These are phyloP conservation scores for Lactifluus echinatus DNA, from an alignment of 768 basidiomycete genomes.

Conservation along the genomic window DNA sequence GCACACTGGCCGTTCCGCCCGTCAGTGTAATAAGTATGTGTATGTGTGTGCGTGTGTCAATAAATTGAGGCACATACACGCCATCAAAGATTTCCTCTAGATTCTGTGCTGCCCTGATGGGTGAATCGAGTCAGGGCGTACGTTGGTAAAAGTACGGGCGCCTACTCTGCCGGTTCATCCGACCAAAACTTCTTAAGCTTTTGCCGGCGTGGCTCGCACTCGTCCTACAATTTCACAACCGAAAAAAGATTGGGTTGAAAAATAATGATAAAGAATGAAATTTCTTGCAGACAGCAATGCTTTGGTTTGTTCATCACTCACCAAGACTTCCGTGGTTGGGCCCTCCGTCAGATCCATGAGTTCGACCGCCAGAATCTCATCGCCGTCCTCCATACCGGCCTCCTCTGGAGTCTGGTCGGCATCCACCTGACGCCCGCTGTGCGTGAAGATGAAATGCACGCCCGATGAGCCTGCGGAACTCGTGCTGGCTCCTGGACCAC, in stretches of 20 bases:
- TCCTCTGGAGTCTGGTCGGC: slow-evolving; percentile 81
- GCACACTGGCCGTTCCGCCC: slow-evolving; percentile 42
- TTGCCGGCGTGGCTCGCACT: slow-evolving; percentile 40
- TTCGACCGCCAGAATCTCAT: slow-evolving; percentile 85
- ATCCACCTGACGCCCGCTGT: slow-evolving; percentile 71
- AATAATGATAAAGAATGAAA: too few relatives aligned
- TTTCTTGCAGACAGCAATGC: not conserved
- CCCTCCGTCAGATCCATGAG: slow-evolving; percentile 83
- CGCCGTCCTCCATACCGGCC: slow-evolving; percentile 78
- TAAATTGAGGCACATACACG: slow-evolving; percentile 51
- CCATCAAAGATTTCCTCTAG: slow-evolving; percentile 80
- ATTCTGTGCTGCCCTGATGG: slow-evolving; percentile 55
- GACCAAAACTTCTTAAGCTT: slow-evolving; percentile 77
- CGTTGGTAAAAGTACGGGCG: not conserved
- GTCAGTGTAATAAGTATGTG: too few relatives aligned
- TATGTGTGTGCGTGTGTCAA: not conserved
- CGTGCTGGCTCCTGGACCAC: slow-evolving; percentile 25
- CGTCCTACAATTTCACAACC: slow-evolving; percentile 44
- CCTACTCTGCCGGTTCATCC: slow-evolving; percentile 66
- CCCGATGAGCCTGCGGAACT: slow-evolving; percentile 30
- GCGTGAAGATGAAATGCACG: slow-evolving; percentile 81
- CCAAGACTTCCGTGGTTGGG: slow-evolving; percentile 52
- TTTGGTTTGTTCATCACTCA: slow-evolving; percentile 21
- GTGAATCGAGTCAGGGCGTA: not conserved
- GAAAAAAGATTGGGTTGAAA: too few relatives aligned